Base-by-base conservation (phyloP, 495 filamentous ascomycete genomes). In the Staphylotrichum longicolle region DNA sequence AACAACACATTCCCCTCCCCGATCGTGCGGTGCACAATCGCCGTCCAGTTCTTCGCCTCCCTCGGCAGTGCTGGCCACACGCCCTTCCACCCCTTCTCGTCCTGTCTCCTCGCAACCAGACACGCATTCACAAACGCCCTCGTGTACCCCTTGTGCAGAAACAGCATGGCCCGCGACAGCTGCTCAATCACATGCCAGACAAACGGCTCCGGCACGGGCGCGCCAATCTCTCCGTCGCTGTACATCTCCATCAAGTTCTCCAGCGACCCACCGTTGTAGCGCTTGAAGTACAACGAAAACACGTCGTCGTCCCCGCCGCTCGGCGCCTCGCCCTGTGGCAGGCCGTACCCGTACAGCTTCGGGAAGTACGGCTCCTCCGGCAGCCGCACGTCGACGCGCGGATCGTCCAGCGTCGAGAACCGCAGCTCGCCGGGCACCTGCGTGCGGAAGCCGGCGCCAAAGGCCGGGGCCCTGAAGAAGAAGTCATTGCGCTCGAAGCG, bases 121-220 rank as follows among this genome's bases (percentile, higher is more conserved):
- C 20, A 27, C 20, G 20, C 20, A 27, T 27, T 27, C 20, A 30
- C 11, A 8, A 48, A 30, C 20, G 15, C 20, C 20, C 32, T n/a
- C 20, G 35, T 12, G 35, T 11, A 40, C 0, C 62, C 65, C 2
- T n/a, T 54, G 35, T 55, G 54, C n/a, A 64, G 54, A 20, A n/a
- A 57, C 32, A 58, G 5, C 30, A 67, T 35, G 5, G 65, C 65
- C 3, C 54, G 49, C 7, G n/a, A 20, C 14, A 64, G 47, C 58
- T 67, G 62, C 41, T 55, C 54, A 4, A 56, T 49, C 35, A 64
- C 50, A 37, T 64, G 62, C 65, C 65, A 67, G 53, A 67, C 41
- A 10, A 67, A 64, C 0, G 54, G 11, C 59, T 64, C 65, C 3
- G 57, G 52, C 6, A 67, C 11, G 41, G 12, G 34, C 9, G 20